Base-by-base conservation (phyloP, 768 basidiomycete species). In the Trametes elegans region DNA sequence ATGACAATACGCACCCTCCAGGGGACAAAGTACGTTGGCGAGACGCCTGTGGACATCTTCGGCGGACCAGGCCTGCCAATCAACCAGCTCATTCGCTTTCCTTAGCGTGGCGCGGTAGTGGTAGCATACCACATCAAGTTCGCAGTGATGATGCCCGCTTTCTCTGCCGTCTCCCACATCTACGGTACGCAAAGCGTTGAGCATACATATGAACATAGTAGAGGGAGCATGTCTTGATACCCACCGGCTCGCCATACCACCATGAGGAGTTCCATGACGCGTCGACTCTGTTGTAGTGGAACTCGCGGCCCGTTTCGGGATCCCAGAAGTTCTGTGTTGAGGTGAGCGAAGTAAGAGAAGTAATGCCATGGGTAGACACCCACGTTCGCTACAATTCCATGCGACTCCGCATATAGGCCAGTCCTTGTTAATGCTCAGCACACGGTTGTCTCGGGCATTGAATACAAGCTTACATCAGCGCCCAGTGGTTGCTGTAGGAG, bases 101-200 rank as follows among this genome's bases (percentile, higher is more conserved):
- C 19, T 45, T 34, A 27, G 29, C 21, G 2, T 47, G 16, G 14
- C n/a, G 8, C 6, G 14, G 27, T 5, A 28, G 21, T 16, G 36
- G 24, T n/a, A n/a, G 75, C 85, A 51, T 48, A 91, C 92, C 93
- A 97, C 93, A 97, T 97, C 39, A 93, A 76, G 62, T 94, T 93
- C 0, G 91, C 93, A 4, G 89, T 88, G 31, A 81, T 74, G 10
- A 92, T 68, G 0, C 87, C 87, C 5, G 85, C 83, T 55, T 82
- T 85, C 54, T 75, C 79, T 2, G 87, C 90, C 0, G 93, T 94
- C 65, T 92, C 90, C 93, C 94, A 97, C 77, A 96, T 87, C 90
- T 93, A 53, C 13, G 14, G 39, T 24, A 40, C 28, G 39, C 11
- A 38, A 35, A 45, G 21, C 19, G 11, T 38, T 35, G 8, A 53